A percentile compares a stretch with the other conserved stretches of the same genome.
These are phyloP conservation scores for Fusarium burgessii DNA, from an alignment of 2,329 filamentous ascomycete genomes.

Conservation along the genomic window DNA sequence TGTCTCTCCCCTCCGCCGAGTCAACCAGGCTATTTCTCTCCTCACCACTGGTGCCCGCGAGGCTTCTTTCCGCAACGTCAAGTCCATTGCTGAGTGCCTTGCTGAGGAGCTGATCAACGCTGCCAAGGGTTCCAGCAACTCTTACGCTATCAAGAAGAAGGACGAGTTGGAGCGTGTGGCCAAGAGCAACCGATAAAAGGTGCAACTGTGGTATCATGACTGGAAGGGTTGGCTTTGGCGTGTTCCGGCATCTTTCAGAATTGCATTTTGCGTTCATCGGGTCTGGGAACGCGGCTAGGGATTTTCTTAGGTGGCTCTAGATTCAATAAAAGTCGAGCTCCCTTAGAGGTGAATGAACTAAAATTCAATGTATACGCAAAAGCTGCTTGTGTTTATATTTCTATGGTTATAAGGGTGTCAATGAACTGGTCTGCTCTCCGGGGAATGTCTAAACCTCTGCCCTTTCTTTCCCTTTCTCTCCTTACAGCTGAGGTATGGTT, in stretches of 20 bases:
- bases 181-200: constrained; percentile 99
- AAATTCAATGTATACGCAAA: constrained; percentile 29
- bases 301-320: constrained; percentile 58
- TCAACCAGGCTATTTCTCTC: constrained; percentile 99
- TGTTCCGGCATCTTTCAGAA: constrained; percentile 61
- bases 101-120: constrained; percentile 99
- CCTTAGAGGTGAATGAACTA: constrained; percentile 54
- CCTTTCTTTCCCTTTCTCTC: background rate
- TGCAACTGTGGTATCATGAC: constrained; percentile 50
- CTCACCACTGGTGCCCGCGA: constrained; percentile 99
- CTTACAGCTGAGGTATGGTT: background rate
- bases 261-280: constrained; percentile 61
- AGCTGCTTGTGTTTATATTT: constrained; percentile 9
- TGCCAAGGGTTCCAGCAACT: constrained; percentile 99
- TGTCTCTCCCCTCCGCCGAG: constrained; percentile 98
- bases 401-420: background rate
- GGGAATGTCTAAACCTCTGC: background rate
- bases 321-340: constrained; percentile 60
- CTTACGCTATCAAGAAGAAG: constrained; percentile 99
- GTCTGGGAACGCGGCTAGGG: constrained; percentile 60
- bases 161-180: constrained; percentile 99
- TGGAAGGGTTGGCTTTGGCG: constrained; percentile 57
- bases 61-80: constrained; percentile 99
- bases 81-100: constrained; percentile 99
- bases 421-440: background rate